Evolutionary conservation across 352 stramenopile genomes (phyloP).

Genomic region (Globisporangium splendens): DNA sequence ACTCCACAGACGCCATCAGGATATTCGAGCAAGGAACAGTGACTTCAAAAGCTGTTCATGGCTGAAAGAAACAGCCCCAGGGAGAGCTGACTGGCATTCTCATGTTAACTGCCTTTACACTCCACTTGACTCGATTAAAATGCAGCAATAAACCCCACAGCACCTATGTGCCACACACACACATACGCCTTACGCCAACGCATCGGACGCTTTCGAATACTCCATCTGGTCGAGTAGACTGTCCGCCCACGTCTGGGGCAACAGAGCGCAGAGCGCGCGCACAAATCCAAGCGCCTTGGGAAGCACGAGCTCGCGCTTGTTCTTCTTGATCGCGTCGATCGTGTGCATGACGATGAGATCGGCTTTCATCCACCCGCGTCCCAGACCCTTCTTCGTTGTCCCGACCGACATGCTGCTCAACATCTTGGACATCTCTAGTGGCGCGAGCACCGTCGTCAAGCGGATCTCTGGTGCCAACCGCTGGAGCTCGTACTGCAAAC

Average conservation of each 20-base stretch:
- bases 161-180: not conserved
- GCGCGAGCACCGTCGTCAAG: constrained; percentile 11
- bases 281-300: constrained; percentile 9
- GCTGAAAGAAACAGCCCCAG: no score
- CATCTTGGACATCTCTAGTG: constrained; percentile 11
- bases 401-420: not conserved
- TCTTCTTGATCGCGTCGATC: constrained; percentile 12
- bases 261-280: constrained; percentile 2
- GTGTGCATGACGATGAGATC: constrained; percentile 12
- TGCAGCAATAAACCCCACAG: no score
- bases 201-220: constrained; percentile 9
- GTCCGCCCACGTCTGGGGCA: constrained; percentile 17
- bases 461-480: constrained; percentile 6
- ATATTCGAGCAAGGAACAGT: no score
- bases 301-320: constrained; percentile 15
- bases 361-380: constrained; percentile 14
- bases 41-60: no score
- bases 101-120: no score
- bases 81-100: no score
- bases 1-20: no score
- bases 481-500: constrained; percentile 11
- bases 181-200: not conserved
- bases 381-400: not conserved
- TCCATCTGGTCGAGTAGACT: constrained; percentile 15
- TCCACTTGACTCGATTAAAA: no score